Evolutionary conservation across 2,329 filamentous ascomycete species (phyloP).

Genomic region (Cercospora zeina): DNA sequence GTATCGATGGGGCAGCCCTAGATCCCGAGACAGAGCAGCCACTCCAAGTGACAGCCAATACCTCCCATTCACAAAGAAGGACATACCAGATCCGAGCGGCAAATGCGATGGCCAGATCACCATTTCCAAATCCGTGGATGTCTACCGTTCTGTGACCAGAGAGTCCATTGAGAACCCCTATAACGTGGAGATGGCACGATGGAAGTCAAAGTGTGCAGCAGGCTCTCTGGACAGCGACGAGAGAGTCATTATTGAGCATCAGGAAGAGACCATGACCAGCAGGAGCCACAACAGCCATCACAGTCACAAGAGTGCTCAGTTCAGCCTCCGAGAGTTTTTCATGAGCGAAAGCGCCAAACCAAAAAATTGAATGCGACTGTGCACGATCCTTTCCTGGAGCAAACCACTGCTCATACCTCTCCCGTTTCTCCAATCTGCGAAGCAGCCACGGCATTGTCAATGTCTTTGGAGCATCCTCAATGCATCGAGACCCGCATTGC

Average conservation of each 20-base stretch:
- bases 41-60: conserved; percentile 2
- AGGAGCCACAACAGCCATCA: conserved; percentile 17
- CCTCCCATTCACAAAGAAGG: conserved; percentile 15
- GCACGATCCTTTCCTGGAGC: neutral
- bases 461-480: neutral
- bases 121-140: conserved; percentile 22
- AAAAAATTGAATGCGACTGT: neutral
- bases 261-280: conserved; percentile 10
- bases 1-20: conserved; percentile 12
- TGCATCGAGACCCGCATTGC: neutral
- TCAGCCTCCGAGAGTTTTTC: neutral
- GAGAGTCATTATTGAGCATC: conserved; percentile 20
- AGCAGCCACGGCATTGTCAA: neutral
- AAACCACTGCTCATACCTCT: neutral
- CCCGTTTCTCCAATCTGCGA: neutral
- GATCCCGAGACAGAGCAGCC: conserved; percentile 21
- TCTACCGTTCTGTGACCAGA: conserved; percentile 10
- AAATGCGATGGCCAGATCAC: conserved; percentile 18
- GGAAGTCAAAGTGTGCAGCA: conserved; percentile 15
- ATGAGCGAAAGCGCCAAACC: conserved; percentile 12
- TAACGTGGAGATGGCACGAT: conserved; percentile 19
- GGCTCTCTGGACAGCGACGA: conserved; percentile 24
- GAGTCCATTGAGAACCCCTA: conserved; percentile 7
- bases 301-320: conserved; percentile 1
- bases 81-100: conserved; percentile 6